Percentiles rank a stretch among this genome's conserved stretches.
Evolutionary conservation across 2,329 filamentous ascomycete genomes (phyloP).

Genomic region (Colletotrichum neosansevieriae): DNA sequence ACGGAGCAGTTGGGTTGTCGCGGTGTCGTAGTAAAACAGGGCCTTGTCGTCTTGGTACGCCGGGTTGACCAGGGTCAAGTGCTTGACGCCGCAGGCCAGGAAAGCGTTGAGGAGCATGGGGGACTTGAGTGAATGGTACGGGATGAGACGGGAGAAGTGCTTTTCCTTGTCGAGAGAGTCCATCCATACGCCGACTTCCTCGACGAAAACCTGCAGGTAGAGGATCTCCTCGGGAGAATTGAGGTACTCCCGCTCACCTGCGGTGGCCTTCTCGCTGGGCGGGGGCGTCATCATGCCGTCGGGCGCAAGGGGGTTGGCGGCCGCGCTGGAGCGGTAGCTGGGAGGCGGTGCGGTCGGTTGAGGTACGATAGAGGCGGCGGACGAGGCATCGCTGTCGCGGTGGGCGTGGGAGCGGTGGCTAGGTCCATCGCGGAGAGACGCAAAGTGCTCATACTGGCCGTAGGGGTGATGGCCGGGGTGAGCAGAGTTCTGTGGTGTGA

Average conservation of each 20-base stretch:
- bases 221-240: constrained; percentile 81
- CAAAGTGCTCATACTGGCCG: constrained; percentile 22
- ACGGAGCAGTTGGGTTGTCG: constrained; percentile 81
- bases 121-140: constrained; percentile 83
- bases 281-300: constrained; percentile 55
- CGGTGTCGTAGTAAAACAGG: constrained; percentile 85
- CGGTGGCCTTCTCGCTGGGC: constrained; percentile 51
- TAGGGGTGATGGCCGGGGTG: constrained; percentile 42
- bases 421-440: constrained; percentile 20
- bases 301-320: constrained; percentile 43
- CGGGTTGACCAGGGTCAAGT: constrained; percentile 78
- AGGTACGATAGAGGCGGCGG: constrained; percentile 53
- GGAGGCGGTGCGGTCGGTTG: constrained; percentile 50
- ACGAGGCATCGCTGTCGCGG: constrained; percentile 53
- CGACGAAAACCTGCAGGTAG: constrained; percentile 94
- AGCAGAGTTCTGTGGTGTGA: constrained; percentile 46
- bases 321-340: constrained; percentile 42
- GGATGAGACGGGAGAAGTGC: constrained; percentile 88
- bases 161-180: constrained; percentile 88
- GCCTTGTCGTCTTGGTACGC: constrained; percentile 82
- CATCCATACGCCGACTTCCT: constrained; percentile 94
- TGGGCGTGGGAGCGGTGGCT: constrained; percentile 43
- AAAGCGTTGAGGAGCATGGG: constrained; percentile 92
- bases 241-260: constrained; percentile 70
- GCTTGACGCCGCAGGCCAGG: constrained; percentile 87